These are phyloP conservation scores for Macaranga tanarius DNA, from an alignment of 441 rosid species.

Conservation along the genomic window DNA sequence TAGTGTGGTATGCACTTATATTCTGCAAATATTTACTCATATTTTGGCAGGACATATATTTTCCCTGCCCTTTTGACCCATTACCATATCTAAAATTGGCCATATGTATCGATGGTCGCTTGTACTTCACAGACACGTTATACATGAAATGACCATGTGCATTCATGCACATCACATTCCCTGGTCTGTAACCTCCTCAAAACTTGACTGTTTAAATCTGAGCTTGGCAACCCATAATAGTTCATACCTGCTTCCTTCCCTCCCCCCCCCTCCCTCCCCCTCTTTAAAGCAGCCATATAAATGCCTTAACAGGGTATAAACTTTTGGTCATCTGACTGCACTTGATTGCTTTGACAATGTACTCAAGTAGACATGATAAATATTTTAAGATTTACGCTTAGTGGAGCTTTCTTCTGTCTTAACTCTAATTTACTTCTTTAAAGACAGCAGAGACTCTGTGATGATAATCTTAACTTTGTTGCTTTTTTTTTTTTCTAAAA, in stretches of 20 bases:
- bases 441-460: neutral
- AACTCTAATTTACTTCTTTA: conserved; percentile 1
- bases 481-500: neutral
- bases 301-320: neutral
- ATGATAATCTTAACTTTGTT: neutral
- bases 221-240: neutral
- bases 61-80: conserved; percentile 4
- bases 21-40: neutral
- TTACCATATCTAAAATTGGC: neutral
- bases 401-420: neutral
- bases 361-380: neutral
- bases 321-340: neutral
- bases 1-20: conserved; percentile 57
- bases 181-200: neutral
- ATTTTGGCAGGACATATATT: neutral
- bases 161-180: neutral
- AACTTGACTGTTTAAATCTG: neutral
- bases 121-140: neutral
- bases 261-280: too few species aligned
- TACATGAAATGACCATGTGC: neutral
- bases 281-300: neutral
- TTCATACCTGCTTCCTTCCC: neutral
- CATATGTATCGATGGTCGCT: neutral
- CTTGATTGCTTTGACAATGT: neutral
- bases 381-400: neutral